A percentile compares a stretch with the other conserved stretches of the same genome.
These are phyloP conservation scores for Rhynchosporium secalis DNA, from an alignment of 2,329 filamentous ascomycete genomes.

Conservation along the genomic window DNA sequence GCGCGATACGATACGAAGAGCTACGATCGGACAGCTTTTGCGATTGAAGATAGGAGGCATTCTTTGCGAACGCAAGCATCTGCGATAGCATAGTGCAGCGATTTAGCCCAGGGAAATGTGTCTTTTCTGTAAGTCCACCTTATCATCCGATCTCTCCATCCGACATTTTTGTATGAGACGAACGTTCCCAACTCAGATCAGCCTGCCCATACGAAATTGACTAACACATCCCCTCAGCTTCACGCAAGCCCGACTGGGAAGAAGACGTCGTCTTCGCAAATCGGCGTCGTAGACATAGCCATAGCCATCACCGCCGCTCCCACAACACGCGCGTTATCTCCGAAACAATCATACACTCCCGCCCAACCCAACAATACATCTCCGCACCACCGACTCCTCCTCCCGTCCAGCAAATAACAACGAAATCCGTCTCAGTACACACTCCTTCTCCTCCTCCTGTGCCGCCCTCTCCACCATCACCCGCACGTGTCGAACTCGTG, in stretches of 20 bases:
- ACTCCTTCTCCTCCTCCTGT: conserved; percentile 18
- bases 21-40: not conserved
- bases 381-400: conserved; percentile 21
- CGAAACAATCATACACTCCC: conserved; percentile 25
- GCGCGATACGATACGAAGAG: not conserved
- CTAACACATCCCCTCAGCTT: conserved; percentile 17
- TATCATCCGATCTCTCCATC: not conserved
- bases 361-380: conserved; percentile 24
- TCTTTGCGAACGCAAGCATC: not conserved
- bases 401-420: not conserved
- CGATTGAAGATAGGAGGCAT: not conserved
- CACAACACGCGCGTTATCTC: conserved; percentile 20
- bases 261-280: conserved; percentile 31
- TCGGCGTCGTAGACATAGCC: conserved; percentile 3
- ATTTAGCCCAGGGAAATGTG: conserved; percentile 17
- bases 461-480: conserved; percentile 16
- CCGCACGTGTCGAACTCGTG: conserved; percentile 28
- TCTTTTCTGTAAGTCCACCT: conserved; percentile 19
- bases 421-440: conserved; percentile 9
- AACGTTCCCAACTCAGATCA: too few relatives aligned
- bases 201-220: not conserved
- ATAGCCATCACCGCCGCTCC: conserved; percentile 16
- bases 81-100: not conserved
- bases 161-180: not conserved
- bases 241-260: conserved; percentile 30